Evolutionary conservation across 257 asterid genomes (phyloP).

Genomic region (Linderniella brevidens): DNA sequence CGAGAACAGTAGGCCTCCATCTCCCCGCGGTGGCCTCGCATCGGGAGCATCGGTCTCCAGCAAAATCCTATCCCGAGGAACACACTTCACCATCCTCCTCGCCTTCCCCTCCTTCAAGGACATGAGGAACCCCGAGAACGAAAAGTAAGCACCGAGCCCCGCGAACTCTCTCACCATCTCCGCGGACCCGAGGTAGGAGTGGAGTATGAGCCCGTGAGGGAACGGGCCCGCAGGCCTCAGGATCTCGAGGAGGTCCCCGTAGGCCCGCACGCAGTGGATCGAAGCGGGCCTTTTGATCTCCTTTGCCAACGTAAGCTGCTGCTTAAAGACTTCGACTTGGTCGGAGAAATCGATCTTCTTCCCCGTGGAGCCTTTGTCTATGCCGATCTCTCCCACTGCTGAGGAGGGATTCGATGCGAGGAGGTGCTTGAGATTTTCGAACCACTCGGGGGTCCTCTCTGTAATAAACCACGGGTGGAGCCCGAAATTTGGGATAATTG

Average conservation of each 20-base stretch:
- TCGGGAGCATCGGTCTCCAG: constrained; percentile 97
- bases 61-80: constrained; percentile 74
- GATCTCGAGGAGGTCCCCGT: constrained; percentile 74
- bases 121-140: constrained; percentile 90
- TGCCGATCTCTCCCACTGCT: constrained; percentile 92
- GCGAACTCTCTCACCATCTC: constrained; percentile 85
- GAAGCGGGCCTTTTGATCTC: constrained; percentile 76
- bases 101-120: constrained; percentile 80
- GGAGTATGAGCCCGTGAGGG: constrained; percentile 66
- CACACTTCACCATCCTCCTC: constrained; percentile 57
- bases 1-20: constrained; percentile 20
- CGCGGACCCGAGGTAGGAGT: constrained; percentile 87
- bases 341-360: constrained; percentile 49
- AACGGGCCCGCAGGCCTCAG: constrained; percentile 65
- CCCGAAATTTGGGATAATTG: constrained; percentile 68
- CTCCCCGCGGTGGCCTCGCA: constrained; percentile 34
- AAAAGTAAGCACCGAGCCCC: constrained; percentile 77
- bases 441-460: constrained; percentile 66
- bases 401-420: constrained; percentile 58
- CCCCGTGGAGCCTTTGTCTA: constrained; percentile 75
- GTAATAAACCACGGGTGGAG: constrained; percentile 74
- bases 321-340: constrained; percentile 58
- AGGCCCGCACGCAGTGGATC: constrained; percentile 85
- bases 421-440: constrained; percentile 36
- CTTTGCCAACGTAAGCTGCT: constrained; percentile 76